A percentile compares a stretch with the other conserved stretches of the same genome.
These are phyloP conservation scores for Saccharomyces hybrid DNA, from an alignment of 1,139 yeast genomes.

Conservation along the genomic window DNA sequence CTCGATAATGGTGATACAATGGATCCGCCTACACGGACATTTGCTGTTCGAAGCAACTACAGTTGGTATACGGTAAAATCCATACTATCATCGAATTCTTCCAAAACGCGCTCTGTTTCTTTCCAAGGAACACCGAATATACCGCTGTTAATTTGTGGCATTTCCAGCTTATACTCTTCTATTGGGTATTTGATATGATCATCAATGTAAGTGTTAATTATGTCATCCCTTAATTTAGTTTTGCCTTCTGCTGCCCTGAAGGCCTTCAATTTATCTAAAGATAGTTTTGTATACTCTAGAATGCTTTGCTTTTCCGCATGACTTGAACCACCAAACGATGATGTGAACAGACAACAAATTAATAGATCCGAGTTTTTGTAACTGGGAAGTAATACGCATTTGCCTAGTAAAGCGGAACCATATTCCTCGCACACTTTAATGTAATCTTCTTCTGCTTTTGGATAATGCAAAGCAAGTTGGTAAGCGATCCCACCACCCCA, in stretches of 20 bases:
- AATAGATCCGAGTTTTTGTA: slow-evolving; percentile 13
- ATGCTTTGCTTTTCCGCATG: slow-evolving; percentile 16
- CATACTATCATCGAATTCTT: slow-evolving; percentile 37
- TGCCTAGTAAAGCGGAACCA: slow-evolving; percentile 20
- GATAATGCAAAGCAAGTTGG: slow-evolving; percentile 22
- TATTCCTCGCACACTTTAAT: slow-evolving; percentile 18
- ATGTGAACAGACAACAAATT: slow-evolving; percentile 26
- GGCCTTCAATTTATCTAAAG: slow-evolving; percentile 7
- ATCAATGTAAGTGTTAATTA: slow-evolving; percentile 1
- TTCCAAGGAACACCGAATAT: slow-evolving; percentile 76
- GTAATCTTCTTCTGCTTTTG: slow-evolving; percentile 25
- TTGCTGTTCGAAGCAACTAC: neutral
- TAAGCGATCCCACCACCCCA: slow-evolving; percentile 77
- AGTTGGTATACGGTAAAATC: slow-evolving; percentile 17
- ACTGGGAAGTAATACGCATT: slow-evolving; percentile 23
- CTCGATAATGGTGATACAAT: neutral
- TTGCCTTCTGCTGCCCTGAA: neutral
- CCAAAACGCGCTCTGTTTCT: slow-evolving; percentile 47
- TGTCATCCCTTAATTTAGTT: neutral
- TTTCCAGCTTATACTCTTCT: slow-evolving; percentile 34
- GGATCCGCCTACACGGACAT: neutral
- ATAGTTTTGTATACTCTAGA: slow-evolving; percentile 15
- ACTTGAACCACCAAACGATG: slow-evolving; percentile 20
- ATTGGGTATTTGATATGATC: slow-evolving; percentile 8
- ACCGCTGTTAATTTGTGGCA: slow-evolving; percentile 80